Percentiles rank a stretch among this genome's conserved stretches.
Conservation (phyloP, 129 eudicot species). For the Saussurea involucrata region DNA sequence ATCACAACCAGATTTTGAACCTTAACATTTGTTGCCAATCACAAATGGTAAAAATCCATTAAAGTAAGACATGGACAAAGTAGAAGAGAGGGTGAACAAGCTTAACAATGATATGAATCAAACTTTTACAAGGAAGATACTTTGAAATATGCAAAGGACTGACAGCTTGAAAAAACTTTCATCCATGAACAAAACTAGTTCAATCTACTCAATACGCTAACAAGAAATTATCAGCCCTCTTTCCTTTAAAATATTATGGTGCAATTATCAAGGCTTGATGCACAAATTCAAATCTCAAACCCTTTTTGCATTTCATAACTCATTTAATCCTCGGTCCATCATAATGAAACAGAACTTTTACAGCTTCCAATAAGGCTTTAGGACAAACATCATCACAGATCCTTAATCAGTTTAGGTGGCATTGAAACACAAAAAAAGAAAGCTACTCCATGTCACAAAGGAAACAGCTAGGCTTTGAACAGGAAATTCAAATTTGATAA, state of each 20-base stretch:
- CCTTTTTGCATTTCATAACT: not conserved
- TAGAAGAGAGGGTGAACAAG: not conserved
- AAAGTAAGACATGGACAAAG: not conserved
- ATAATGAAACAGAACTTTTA: not conserved
- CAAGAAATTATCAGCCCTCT: not conserved
- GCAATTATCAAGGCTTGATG: conserved; percentile 7
- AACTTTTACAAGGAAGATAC: not conserved
- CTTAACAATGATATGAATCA: not conserved
- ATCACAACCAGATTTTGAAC: not conserved
- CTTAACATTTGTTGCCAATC: not conserved
- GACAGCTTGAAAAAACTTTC: not conserved
- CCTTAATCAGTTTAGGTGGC: conserved; percentile 1
- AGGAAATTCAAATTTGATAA: not conserved
- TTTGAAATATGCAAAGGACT: not conserved
- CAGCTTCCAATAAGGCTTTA: not conserved
- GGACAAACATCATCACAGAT: not conserved
- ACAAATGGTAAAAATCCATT: not conserved
- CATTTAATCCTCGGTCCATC: not conserved
- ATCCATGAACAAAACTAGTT: conserved; percentile 1
- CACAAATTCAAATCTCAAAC: not conserved
- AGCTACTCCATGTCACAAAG: not conserved
- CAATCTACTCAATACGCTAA: conserved; percentile 2
- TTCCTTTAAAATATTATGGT: not conserved
- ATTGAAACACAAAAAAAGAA: not conserved
- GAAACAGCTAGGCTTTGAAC: not conserved